phyloP scores from a whole-genome alignment of 73 alveolate genomes.

The Paramecium biaurelia region DNA sequence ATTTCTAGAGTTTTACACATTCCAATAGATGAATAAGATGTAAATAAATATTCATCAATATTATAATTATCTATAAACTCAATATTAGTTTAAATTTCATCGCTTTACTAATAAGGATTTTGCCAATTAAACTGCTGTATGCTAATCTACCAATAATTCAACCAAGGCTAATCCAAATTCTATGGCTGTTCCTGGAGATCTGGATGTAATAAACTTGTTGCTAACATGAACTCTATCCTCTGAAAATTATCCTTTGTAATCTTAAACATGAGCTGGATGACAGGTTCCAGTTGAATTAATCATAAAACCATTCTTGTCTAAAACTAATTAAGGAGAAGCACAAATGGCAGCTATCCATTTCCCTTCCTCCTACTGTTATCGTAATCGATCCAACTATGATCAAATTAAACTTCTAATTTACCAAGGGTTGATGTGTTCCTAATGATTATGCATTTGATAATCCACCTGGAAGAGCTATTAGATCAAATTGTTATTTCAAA shows the following conservation, averaged over 20 bases:
- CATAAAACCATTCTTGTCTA: conserved; percentile 83
- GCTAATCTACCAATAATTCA: conserved; percentile 76
- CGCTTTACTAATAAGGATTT: conserved; percentile 23
- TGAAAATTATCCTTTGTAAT: conserved; percentile 70
- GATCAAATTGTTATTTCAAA: conserved; percentile 27
- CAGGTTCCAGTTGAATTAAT: conserved; percentile 84
- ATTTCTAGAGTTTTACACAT: conserved; percentile 1
- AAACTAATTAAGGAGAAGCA: conserved; percentile 90
- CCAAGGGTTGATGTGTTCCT: background rate
- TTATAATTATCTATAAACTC: background rate
- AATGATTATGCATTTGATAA: conserved; percentile 78
- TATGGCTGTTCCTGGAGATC: conserved; percentile 89
- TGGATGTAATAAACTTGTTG: conserved; percentile 77
- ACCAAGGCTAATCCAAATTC: conserved; percentile 80
- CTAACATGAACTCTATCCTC: conserved; percentile 81
- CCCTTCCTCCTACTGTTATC: conserved; percentile 70
- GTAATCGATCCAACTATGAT: conserved; percentile 65
- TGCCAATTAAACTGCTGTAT: conserved; percentile 61
- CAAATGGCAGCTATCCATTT: conserved; percentile 90
- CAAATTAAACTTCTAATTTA: conserved; percentile 40
- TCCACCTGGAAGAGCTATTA: conserved; percentile 92
- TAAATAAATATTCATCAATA: background rate
- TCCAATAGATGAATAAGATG: background rate
- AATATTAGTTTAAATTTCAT: background rate
- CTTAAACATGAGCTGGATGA: conserved; percentile 80